These are phyloP conservation scores for Suillus weaverae DNA, from an alignment of 768 basidiomycete species.

Conservation along the genomic window DNA sequence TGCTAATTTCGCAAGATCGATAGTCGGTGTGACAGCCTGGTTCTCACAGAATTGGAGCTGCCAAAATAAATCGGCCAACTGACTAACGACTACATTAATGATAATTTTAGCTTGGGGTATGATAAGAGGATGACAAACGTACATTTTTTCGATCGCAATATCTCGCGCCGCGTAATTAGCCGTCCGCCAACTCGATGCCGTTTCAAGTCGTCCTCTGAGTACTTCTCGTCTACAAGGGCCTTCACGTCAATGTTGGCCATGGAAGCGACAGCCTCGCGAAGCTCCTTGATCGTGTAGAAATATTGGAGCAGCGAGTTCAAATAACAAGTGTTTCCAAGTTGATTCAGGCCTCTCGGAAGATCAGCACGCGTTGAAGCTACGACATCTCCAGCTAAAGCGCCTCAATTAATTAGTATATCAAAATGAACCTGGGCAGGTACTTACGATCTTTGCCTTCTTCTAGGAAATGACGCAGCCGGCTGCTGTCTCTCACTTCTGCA, in stretches of 20 bases:
- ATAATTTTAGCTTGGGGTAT: slow-evolving; percentile 13
- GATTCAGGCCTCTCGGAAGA: slow-evolving; percentile 83
- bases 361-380: slow-evolving; percentile 53
- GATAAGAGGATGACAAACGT: slow-evolving; percentile 25
- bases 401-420: slow-evolving; percentile 8
- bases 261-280: slow-evolving; percentile 71
- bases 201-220: slow-evolving; percentile 79
- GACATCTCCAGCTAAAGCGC: slow-evolving; percentile 62
- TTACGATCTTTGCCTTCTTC: slow-evolving; percentile 73
- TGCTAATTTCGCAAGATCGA: slow-evolving; percentile 89
- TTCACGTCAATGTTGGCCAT: slow-evolving; percentile 57
- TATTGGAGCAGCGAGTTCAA: slow-evolving; percentile 84
- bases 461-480: slow-evolving; percentile 64
- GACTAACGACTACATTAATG: slow-evolving; percentile 63
- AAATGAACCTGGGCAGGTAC: slow-evolving; percentile 31
- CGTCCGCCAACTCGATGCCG: slow-evolving; percentile 87
- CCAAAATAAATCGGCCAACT: slow-evolving; percentile 77
- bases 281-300: slow-evolving; percentile 93
- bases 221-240: slow-evolving; percentile 63
- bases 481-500: slow-evolving; percentile 72
- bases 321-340: slow-evolving; percentile 88
- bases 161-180: slow-evolving; percentile 76
- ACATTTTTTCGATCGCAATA: slow-evolving; percentile 86
- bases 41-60: slow-evolving; percentile 66
- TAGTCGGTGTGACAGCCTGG: slow-evolving; percentile 74